These are phyloP conservation scores for Exophiala xenobiotica DNA, from an alignment of 2,329 filamentous ascomycete genomes.

Conservation along the genomic window DNA sequence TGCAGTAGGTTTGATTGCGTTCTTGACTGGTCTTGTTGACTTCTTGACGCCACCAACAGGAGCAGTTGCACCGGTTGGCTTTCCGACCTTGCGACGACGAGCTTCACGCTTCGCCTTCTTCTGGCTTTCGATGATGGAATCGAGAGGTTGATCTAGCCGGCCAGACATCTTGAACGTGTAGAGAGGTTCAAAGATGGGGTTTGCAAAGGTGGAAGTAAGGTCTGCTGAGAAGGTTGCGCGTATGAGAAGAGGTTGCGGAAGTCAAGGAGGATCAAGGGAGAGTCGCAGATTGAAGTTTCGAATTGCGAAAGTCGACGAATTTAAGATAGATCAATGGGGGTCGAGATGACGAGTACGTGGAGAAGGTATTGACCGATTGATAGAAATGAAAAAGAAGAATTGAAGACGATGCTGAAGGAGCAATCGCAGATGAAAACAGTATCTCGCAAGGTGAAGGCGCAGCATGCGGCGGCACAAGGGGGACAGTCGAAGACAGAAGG, in stretches of 20 bases:
- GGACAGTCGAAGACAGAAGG: neutral
- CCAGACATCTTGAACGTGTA: constrained; percentile 67
- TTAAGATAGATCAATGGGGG: constrained; percentile 2
- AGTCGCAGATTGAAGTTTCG: neutral
- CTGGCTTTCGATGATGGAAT: constrained; percentile 88
- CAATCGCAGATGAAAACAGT: neutral
- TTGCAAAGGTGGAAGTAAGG: constrained; percentile 2
- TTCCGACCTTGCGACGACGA: constrained; percentile 46
- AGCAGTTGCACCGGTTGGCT: constrained; percentile 47
- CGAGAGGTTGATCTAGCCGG: constrained; percentile 95
- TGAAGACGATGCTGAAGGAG: constrained; percentile 7
- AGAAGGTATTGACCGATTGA: constrained; percentile 19
- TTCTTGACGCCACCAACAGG: constrained; percentile 87
- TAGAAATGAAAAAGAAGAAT: constrained; percentile 8
- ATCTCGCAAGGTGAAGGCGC: neutral
- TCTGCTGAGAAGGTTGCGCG: constrained; percentile 4
- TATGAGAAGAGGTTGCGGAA: constrained; percentile 6
- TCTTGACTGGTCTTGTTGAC: constrained; percentile 55
- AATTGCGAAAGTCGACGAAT: neutral
- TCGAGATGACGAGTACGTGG: constrained; percentile 3
- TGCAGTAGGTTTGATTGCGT: constrained; percentile 54
- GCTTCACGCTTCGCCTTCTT: constrained; percentile 54
- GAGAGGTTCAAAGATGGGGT: constrained; percentile 12
- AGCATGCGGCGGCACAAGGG: neutral
- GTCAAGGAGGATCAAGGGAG: neutral